A percentile compares a stretch with the other conserved stretches of the same genome.
Conservation (phyloP, 306 rosid species). For the Parietaria judaica region DNA sequence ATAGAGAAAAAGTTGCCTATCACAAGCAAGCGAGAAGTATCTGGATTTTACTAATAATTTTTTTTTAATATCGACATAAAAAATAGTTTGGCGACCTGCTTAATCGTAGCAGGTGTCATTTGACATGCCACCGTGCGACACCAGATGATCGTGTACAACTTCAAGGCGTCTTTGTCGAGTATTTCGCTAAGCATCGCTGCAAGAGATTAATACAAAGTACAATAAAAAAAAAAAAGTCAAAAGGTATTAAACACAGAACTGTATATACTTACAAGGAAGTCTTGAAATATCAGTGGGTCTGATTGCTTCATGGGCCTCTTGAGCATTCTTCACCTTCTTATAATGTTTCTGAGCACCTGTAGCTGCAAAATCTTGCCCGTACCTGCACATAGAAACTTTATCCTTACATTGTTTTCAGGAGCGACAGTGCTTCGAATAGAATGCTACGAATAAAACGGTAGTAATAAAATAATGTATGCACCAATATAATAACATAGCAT, state of each 20-base stretch:
- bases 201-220: constrained; percentile 25
- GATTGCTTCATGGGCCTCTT: constrained; percentile 99
- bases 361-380: constrained; percentile 61
- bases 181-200: constrained; percentile 61
- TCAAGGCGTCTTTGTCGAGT: constrained; percentile 75
- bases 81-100: constrained; percentile 48
- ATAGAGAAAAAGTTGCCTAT: background rate
- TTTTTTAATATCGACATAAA: background rate
- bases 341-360: constrained; percentile 54
- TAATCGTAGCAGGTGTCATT: constrained; percentile 70
- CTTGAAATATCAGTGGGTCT: constrained; percentile 81
- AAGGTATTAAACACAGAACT: constrained; percentile 5
- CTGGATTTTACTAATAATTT: background rate
- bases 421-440: background rate
- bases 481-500: background rate
- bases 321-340: constrained; percentile 97
- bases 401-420: constrained; percentile 8
- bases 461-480: constrained; percentile 7
- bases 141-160: constrained; percentile 88
- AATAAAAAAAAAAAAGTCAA: constrained; percentile 4
- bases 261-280: constrained; percentile 59
- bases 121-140: constrained; percentile 83
- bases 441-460: too few relatives aligned
- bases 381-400: constrained; percentile 49
- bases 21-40: background rate